phyloP scores from a whole-genome alignment of 2,329 filamentous ascomycete genomes.

The Penicillium sp. region DNA sequence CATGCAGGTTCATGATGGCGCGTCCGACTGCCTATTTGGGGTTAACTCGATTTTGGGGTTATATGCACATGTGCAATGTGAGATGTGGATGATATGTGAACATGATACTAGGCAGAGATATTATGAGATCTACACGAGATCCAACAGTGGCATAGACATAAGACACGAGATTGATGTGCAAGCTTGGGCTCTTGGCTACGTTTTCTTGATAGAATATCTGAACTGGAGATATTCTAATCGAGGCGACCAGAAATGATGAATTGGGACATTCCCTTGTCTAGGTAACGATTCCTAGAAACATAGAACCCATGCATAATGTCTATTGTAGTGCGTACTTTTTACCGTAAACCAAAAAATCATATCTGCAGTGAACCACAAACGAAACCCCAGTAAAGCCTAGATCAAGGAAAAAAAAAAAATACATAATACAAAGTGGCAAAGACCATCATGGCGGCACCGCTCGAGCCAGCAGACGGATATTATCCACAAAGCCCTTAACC shows the following conservation, averaged over 20 bases:
- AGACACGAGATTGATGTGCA: no score
- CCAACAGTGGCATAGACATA: no score
- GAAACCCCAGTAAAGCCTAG: not conserved
- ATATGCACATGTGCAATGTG: no score
- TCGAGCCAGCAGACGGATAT: conserved; percentile 46
- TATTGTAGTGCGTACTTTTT: conserved; percentile 10
- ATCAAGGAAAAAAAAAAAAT: conserved; percentile 4
- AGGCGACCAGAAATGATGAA: not conserved
- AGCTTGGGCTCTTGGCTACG: not conserved
- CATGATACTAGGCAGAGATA: no score
- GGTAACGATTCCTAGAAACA: not conserved
- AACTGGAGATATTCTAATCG: not conserved
- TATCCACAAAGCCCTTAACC: conserved; percentile 50
- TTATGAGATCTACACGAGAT: no score
- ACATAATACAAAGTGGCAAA: conserved; percentile 18
- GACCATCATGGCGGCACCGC: conserved; percentile 34
- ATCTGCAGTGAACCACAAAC: conserved; percentile 14
- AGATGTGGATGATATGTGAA: no score
- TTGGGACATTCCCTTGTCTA: not conserved
- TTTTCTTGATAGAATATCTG: not conserved
- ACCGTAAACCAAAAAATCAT: conserved; percentile 5
- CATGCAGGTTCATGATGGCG: not conserved
- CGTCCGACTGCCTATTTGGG: not conserved
- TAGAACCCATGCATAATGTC: conserved; percentile 4
- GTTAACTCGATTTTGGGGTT: no score